Evolutionary conservation across 1,139 yeast species (phyloP), one percentile per base, ranked within the genome.

Genomic region (Nakaseomyces uthaithaninus): DNA sequence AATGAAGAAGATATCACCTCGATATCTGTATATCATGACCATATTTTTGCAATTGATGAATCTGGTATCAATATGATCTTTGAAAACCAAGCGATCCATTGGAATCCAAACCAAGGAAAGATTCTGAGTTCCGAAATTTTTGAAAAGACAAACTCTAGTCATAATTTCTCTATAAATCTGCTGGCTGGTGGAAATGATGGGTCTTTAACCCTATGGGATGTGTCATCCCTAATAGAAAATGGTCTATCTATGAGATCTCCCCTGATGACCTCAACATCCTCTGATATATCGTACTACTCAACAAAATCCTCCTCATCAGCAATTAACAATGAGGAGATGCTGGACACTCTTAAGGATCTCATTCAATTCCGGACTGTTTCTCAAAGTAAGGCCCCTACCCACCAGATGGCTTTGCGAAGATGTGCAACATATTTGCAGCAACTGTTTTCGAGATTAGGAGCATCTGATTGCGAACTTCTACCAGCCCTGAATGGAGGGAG

Each of bases 391-490:
- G 22, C 85, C 1, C 74, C 75, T 15, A 49, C 55, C 5, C 38
- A 46, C 33, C 71, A 83, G 52, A 84, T 83, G 48, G 94, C 87
- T 36, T 81, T 93, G 6, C 74, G 96, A 45, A 75, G 81, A 36
- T 91, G 98, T 65, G 95, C 97, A 0, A 78, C 80, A 35, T 84
- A 72, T 50, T 62, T 91, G 44, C 71, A 77, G 27, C 72, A 75
- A 43, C 62, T 89, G 22, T 68, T 87, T 41, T 71, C 74, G 37
- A 72, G 68, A 31, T 68, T 84, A 46, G 96, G 97, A 2, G 95
- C 95, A 1, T 62, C 62, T 10, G 67, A 73, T 15, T 73, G 94
- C 0, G 73, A 76, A 46, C 61, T 87, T 22, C 57, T 89, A 16
- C 87, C 95, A 0, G 85, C 86, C 3, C 70, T 72, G 10, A 68